Conservation (phyloP, 78 protist species). For the Speleostelium caveatum region DNA sequence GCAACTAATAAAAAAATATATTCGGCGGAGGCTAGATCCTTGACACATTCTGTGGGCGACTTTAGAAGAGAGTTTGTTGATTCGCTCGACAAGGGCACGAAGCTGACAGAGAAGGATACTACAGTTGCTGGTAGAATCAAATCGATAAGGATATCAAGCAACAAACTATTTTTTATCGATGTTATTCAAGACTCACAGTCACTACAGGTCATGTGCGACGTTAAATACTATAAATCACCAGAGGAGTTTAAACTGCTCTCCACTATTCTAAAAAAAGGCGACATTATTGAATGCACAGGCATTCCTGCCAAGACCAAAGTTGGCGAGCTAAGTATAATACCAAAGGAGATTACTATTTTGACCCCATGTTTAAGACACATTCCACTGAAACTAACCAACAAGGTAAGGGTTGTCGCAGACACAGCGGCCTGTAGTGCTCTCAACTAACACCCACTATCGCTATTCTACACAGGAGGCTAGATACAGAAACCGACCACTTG, state of each 20-base stretch:
- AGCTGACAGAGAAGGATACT: background rate
- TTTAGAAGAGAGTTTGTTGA: slow-evolving; percentile 28
- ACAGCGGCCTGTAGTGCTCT: slow-evolving; percentile 94
- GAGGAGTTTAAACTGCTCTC: slow-evolving; percentile 31
- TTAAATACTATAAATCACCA: slow-evolving; percentile 23
- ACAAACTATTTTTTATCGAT: slow-evolving; percentile 65
- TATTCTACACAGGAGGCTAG: slow-evolving; percentile 66
- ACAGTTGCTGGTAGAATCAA: slow-evolving; percentile 81
- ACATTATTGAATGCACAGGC: slow-evolving; percentile 91
- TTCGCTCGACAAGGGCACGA: slow-evolving; percentile 9
- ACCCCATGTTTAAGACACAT: slow-evolving; percentile 97
- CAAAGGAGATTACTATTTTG: slow-evolving; percentile 86
- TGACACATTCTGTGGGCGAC: background rate
- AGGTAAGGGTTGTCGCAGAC: slow-evolving; percentile 63
- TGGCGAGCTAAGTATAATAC: slow-evolving; percentile 98
- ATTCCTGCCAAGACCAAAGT: slow-evolving; percentile 87
- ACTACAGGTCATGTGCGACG: slow-evolving; percentile 92
- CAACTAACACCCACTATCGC: slow-evolving; percentile 87
- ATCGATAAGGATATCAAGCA: slow-evolving; percentile 46
- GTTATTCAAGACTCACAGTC: slow-evolving; percentile 82
- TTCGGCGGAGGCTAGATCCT: slow-evolving; percentile 16
- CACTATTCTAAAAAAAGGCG: slow-evolving; percentile 93
- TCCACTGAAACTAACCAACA: slow-evolving; percentile 80
- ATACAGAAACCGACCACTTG: slow-evolving; percentile 97
- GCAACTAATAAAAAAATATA: slow-evolving; percentile 35